phyloP scores from a whole-genome alignment of 148 eudicot species.

The Talinum fruticosum region DNA sequence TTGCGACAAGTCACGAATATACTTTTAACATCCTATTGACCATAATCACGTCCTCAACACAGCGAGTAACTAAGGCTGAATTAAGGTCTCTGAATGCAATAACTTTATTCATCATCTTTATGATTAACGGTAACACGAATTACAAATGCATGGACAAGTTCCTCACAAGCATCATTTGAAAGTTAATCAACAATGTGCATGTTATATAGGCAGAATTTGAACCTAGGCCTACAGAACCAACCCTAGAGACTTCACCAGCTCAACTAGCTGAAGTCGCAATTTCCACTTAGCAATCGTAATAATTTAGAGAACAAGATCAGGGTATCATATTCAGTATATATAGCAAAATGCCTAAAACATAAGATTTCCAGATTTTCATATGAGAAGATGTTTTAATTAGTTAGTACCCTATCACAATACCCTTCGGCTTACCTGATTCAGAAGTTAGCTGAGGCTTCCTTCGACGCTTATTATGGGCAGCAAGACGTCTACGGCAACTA shows the following conservation, averaged over 20 bases:
- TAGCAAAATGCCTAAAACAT: background rate
- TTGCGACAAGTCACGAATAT: background rate
- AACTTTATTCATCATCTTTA: too few species aligned
- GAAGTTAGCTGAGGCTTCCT: slow-evolving; percentile 54
- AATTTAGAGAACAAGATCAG: background rate
- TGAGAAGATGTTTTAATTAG: background rate
- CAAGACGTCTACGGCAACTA: slow-evolving; percentile 89
- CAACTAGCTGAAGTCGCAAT: background rate
- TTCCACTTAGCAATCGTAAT: background rate
- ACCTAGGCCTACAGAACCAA: background rate
- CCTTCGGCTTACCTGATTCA: slow-evolving; percentile 33
- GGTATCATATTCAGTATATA: background rate
- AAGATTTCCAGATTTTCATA: background rate
- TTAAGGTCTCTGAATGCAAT: background rate
- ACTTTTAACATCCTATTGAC: background rate
- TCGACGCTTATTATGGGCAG: slow-evolving; percentile 82
- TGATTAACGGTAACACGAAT: too few species aligned
- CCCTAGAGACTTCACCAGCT: background rate
- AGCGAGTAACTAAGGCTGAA: background rate
- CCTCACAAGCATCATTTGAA: too few species aligned
- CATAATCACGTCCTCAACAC: background rate
- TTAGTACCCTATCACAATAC: slow-evolving; percentile 23
- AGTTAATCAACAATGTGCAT: too few species aligned
- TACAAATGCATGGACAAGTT: too few species aligned
- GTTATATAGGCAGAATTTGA: background rate